Percentiles rank a stretch among this genome's conserved stretches.
These are phyloP conservation scores for Begonia masoniana DNA, from an alignment of 306 rosid genomes.

Conservation along the genomic window DNA sequence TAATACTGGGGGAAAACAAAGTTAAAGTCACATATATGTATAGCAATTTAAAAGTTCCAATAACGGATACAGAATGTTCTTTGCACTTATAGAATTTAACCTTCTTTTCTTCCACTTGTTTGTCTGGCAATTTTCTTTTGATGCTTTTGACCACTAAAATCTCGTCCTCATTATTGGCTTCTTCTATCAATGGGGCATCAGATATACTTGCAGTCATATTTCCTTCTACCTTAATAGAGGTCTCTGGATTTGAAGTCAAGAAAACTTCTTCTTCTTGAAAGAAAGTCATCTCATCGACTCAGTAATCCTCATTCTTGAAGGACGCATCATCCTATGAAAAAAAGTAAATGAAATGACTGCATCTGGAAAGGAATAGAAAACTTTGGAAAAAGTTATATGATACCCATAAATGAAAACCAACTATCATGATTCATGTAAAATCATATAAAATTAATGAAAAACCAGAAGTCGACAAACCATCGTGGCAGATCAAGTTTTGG, in stretches of 20 bases:
- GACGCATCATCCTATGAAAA: slow-evolving; percentile 36
- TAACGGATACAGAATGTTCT: not conserved
- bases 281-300: slow-evolving; percentile 77
- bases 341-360: not conserved
- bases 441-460: too few species aligned
- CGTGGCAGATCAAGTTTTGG: too few species aligned
- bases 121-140: slow-evolving; percentile 67
- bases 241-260: slow-evolving; percentile 28
- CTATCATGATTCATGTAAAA: too few species aligned
- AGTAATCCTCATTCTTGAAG: slow-evolving; percentile 28
- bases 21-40: not conserved
- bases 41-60: not conserved
- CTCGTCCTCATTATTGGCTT: slow-evolving; percentile 14
- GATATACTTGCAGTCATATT: slow-evolving; percentile 22
- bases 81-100: not conserved
- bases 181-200: slow-evolving; percentile 24
- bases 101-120: slow-evolving; percentile 8
- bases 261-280: slow-evolving; percentile 76
- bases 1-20: slow-evolving; percentile 3
- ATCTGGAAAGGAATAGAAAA: too few species aligned
- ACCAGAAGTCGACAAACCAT: too few species aligned
- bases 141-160: slow-evolving; percentile 22
- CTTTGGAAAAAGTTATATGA: too few species aligned
- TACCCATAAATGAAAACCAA: too few species aligned
- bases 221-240: slow-evolving; percentile 29